Conservation (phyloP, 495 filamentous ascomycete genomes). For the Aspergillus haitiensis region DNA sequence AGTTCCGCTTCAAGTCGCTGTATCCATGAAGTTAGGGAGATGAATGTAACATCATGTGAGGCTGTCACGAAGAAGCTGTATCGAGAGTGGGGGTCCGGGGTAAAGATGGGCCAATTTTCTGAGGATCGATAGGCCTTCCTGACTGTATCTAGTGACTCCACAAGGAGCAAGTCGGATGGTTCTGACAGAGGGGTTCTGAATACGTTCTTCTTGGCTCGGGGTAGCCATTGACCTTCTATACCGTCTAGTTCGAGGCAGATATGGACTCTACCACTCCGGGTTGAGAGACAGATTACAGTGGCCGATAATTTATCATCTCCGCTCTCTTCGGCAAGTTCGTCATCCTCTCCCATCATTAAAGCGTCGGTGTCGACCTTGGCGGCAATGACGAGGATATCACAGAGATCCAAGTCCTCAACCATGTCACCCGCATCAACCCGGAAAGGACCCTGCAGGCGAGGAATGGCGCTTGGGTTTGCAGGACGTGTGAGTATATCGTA, state of each 20-base stretch:
- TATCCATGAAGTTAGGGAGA: slow-evolving; percentile 74
- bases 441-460: slow-evolving; percentile 84
- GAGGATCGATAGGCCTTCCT: slow-evolving; percentile 50
- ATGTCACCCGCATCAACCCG: slow-evolving; percentile 63
- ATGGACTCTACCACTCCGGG: slow-evolving; percentile 69
- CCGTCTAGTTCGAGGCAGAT: slow-evolving; percentile 79
- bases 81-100: slow-evolving; percentile 65
- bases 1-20: slow-evolving; percentile 76
- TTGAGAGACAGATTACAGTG: slow-evolving; percentile 72
- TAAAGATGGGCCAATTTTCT: slow-evolving; percentile 70
- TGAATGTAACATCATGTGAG: slow-evolving; percentile 63
- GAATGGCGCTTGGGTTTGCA: slow-evolving; percentile 65
- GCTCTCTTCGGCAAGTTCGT: slow-evolving; percentile 47
- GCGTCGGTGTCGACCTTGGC: slow-evolving; percentile 53
- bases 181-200: slow-evolving; percentile 43
- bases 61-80: slow-evolving; percentile 81
- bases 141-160: slow-evolving; percentile 63
- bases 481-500: slow-evolving; percentile 74
- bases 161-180: slow-evolving; percentile 45
- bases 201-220: slow-evolving; percentile 52
- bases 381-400: slow-evolving; percentile 59
- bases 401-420: slow-evolving; percentile 67
- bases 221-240: slow-evolving; percentile 83
- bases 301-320: slow-evolving; percentile 68
- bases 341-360: slow-evolving; percentile 54